Evolutionary conservation across 2,329 filamentous ascomycete genomes (phyloP).

Genomic region (Basipetospora chlamydospora): DNA sequence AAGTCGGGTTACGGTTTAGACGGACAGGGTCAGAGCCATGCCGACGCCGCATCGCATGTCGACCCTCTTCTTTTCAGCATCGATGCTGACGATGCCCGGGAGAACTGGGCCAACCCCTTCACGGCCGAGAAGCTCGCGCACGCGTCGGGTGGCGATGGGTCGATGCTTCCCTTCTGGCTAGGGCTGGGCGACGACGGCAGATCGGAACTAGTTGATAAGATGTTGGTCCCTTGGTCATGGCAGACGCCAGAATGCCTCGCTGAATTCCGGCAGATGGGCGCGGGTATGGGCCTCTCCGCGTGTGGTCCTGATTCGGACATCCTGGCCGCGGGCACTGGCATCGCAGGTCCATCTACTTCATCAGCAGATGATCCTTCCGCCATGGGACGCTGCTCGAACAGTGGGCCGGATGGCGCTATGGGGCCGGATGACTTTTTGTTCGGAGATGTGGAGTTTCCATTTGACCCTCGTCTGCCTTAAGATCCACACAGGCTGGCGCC

Average conservation of each 20-base stretch:
- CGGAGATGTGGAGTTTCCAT: background rate
- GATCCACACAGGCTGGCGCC: background rate
- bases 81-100: background rate
- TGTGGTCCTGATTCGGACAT: background rate
- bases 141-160: background rate
- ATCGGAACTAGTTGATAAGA: background rate
- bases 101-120: background rate
- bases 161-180: background rate
- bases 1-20: conserved; percentile 4
- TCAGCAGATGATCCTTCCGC: background rate
- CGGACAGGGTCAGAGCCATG: background rate
- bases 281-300: background rate
- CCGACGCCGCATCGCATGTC: background rate
- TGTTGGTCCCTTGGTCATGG: conserved; percentile 1
- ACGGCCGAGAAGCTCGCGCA: background rate
- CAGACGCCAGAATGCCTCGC: conserved; percentile 3
- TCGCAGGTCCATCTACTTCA: background rate
- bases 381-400: background rate
- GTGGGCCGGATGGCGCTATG: background rate
- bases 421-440: background rate
- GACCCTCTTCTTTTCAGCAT: background rate
- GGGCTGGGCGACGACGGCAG: background rate
- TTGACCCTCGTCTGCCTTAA: background rate
- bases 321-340: background rate
- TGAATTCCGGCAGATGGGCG: background rate